Evolutionary conservation across 768 basidiomycete genomes (phyloP), one percentile per base, ranked within the genome.

Genomic region (Boletus reticuloceps): DNA sequence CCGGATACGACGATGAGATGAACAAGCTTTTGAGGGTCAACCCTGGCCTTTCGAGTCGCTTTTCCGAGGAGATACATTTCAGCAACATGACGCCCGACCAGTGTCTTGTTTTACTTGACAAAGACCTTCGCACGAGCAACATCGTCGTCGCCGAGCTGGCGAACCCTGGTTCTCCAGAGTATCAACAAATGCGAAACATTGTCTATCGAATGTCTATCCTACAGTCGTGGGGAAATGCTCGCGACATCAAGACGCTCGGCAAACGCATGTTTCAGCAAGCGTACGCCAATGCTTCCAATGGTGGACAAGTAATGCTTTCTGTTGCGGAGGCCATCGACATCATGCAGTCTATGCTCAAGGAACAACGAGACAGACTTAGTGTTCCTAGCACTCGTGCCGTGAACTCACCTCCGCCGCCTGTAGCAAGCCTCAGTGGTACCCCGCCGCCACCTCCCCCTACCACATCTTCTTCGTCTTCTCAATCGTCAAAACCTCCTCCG

Each of bases 1-100:
- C 86, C 12, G 87, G 87, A 5, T 89, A 89, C 59, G 84, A 86
- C 55, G 53, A 79, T 13, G 83, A 88, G 47, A 88, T 89, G 74
- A 84, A 88, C 59, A 54, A 69, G 14, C 77, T 89, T 17, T 65
- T 89, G 53, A 56, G 69, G 1, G 77, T 83, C 55, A 89, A 89
- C 60, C 72, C 79, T 5, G 86, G 86, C 0, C 72, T 89, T 12
- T 75, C 84, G 2, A 88, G 86, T 67, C 81, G 87, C 4, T 88
- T 89, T 70, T 79, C 86, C 0, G 82, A 85, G 20, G 79, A 81
- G 53, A 72, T 88, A 16, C 58, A 68, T 22, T 85, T 88, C 74
- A 52, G 46, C 0, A 79, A 86, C 64, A 77, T 88, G 72, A 51
- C 67, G 8, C 71, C 81, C 0, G 69, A 72, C 6, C 64, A 76